phyloP scores from a whole-genome alignment of 805 yeast species.

The Starmerella floricola region DNA sequence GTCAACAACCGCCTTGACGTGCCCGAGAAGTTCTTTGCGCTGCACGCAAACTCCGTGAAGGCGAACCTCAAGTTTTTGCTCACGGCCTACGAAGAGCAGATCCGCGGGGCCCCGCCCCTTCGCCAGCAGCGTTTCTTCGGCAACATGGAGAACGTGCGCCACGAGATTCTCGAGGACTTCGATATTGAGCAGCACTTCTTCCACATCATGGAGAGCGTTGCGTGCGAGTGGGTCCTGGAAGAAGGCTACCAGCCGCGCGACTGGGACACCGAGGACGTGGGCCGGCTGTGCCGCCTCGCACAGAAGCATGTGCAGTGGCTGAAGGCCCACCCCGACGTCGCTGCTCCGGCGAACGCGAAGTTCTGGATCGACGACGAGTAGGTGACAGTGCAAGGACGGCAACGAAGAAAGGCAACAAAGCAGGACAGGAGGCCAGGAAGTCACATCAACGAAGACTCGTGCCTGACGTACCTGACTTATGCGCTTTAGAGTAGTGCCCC shows the following conservation, averaged over 20 bases:
- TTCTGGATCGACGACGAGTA: conserved; percentile 9
- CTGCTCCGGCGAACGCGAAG: not conserved
- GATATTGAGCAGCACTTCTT: conserved; percentile 19
- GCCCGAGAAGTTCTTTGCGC: conserved; percentile 10
- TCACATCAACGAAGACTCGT: too few species aligned
- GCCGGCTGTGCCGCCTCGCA: conserved; percentile 15
- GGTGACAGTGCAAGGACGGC: not conserved
- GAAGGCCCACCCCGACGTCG: conserved; percentile 10
- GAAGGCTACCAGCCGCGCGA: conserved; percentile 14
- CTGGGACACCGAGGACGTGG: conserved; percentile 15
- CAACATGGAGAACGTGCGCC: conserved; percentile 7
- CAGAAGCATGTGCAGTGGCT: conserved; percentile 20
- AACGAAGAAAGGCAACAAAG: not conserved
- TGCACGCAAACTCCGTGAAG: conserved; percentile 22
- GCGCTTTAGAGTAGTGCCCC: too few species aligned
- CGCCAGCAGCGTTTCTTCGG: conserved; percentile 18
- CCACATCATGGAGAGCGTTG: conserved; percentile 12
- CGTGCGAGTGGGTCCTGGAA: conserved; percentile 21
- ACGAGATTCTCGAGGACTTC: conserved; percentile 5
- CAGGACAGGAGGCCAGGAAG: too few species aligned
- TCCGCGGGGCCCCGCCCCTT: conserved; percentile 16
- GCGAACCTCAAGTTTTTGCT: conserved; percentile 19
- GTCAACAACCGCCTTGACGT: conserved; percentile 6
- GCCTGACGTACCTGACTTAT: too few species aligned
- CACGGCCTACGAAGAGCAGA: conserved; percentile 7